A percentile compares a stretch with the other conserved stretches of the same genome.
phyloP scores from a whole-genome alignment of 2,329 filamentous ascomycete genomes.

The Aspergillus fijiensis region DNA sequence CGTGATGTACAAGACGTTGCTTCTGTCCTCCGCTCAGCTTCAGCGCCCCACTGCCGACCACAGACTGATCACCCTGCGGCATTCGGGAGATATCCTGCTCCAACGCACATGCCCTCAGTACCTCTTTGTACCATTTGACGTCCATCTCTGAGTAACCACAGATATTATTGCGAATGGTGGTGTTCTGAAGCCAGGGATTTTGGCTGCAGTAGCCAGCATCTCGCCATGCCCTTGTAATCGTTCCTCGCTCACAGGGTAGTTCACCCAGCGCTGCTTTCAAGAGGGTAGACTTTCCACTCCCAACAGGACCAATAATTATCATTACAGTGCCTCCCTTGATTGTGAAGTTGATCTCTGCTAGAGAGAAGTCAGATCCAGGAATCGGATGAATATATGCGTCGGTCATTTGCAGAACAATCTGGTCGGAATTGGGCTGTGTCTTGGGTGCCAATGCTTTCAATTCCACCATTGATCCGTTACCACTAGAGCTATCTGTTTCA shows the following conservation, averaged over 20 bases:
- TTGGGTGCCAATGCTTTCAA: background rate
- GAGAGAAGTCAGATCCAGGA: background rate
- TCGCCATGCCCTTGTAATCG: background rate
- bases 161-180: conserved; percentile 72
- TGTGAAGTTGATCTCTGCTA: background rate
- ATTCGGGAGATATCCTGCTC: conserved; percentile 60
- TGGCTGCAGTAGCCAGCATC: conserved; percentile 42
- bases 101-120: conserved; percentile 68
- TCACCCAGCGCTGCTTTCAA: conserved; percentile 1
- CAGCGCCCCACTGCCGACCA: background rate
- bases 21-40: conserved; percentile 1
- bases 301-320: background rate
- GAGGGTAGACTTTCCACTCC: background rate
- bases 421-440: background rate
- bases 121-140: conserved; percentile 63
- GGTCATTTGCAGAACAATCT: background rate
- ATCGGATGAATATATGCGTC: background rate
- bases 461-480: background rate
- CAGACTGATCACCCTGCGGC: background rate
- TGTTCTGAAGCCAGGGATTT: conserved; percentile 79
- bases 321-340: background rate
- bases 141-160: conserved; percentile 63
- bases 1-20: background rate
- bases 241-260: background rate
- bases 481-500: background rate